Evolutionary conservation across 352 stramenopile genomes (phyloP), one percentile per base, ranked within the genome.

Genomic region (Globisporangium canariense): DNA sequence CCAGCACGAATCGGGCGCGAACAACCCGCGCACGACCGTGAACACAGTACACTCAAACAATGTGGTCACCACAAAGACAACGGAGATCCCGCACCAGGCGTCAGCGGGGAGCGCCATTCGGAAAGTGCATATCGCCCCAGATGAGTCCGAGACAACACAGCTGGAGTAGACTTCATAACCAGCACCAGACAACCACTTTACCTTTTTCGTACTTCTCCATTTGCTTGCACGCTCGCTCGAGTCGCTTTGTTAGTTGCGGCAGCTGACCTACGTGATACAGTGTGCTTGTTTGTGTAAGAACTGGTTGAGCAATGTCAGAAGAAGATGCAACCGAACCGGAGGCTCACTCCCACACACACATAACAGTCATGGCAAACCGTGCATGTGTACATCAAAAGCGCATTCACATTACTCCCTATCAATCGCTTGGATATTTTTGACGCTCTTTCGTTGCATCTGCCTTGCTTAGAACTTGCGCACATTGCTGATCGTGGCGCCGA

Each of bases 401-500:
- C 60, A 66, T 60, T 66, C 52, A 66, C 60, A 47, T 47, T 55
- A 66, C 51, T 60, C 43, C 25, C 51, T 66, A 66, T 45, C 36
- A 8, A 14, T 51, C n/a, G 28, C 36, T 41, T 9, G 25, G 30
- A 22, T 38, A 56, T 20, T 56, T 18, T 32, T 16, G 50, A 40
- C 28, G 14, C 50, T 55, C 49, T 40, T 22, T 14, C 50, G 50
- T 22, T 40, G 25, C 28, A 28, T 56, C 25, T 56, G 6, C 28
- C 1, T 38, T 38, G 30, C 25, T 57, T 54, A 68, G 20, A 52
- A 68, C 54, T 62, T 68, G 62, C 62, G 62, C 55, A 50, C 62
- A 13, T 56, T 50, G 18, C 51, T 36, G 34, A 71, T 54, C 14
- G 60, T 51, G 6, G 60, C 65, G 6, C 77, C 77, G n/a, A 62